Conservation (phyloP, 225 moss, liverwort and hornwort species). For the Physcomitrellopsis africana region DNA sequence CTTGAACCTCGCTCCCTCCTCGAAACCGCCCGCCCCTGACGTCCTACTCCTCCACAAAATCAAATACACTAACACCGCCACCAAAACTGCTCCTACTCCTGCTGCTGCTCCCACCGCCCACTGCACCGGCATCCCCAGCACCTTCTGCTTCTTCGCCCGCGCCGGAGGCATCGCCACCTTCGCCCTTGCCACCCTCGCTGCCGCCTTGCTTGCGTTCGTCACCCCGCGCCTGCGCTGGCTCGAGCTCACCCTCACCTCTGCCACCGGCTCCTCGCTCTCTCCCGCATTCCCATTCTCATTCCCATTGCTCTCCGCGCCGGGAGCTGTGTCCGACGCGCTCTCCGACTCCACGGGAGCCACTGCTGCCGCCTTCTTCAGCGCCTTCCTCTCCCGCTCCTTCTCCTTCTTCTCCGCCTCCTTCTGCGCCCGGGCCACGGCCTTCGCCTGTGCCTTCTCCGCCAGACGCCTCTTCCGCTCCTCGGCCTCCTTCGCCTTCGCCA, state of each 20-base stretch:
- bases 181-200: constrained; percentile 34
- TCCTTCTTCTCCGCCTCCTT: constrained; percentile 78
- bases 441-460: constrained; percentile 66
- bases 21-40: constrained; percentile 14
- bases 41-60: not conserved
- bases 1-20: constrained; percentile 28
- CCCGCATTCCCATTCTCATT: constrained; percentile 19
- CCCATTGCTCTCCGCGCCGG: constrained; percentile 25
- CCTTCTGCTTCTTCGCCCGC: constrained; percentile 43
- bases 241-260: constrained; percentile 30
- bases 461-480: constrained; percentile 76
- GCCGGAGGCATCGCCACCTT: constrained; percentile 27
- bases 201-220: constrained; percentile 33
- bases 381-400: constrained; percentile 74
- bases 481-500: constrained; percentile 82
- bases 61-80: not conserved
- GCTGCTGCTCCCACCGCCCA: constrained; percentile 34
- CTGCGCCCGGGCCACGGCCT: constrained; percentile 70
- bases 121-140: constrained; percentile 37
- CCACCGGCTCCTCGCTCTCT: constrained; percentile 29
- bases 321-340: constrained; percentile 14
- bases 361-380: constrained; percentile 62
- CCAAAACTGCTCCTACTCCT: constrained; percentile 24
- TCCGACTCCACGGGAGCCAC: constrained; percentile 21
- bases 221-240: constrained; percentile 32